Base-by-base conservation (phyloP, 495 filamentous ascomycete genomes). In the Diplogelasinospora grovesii region DNA sequence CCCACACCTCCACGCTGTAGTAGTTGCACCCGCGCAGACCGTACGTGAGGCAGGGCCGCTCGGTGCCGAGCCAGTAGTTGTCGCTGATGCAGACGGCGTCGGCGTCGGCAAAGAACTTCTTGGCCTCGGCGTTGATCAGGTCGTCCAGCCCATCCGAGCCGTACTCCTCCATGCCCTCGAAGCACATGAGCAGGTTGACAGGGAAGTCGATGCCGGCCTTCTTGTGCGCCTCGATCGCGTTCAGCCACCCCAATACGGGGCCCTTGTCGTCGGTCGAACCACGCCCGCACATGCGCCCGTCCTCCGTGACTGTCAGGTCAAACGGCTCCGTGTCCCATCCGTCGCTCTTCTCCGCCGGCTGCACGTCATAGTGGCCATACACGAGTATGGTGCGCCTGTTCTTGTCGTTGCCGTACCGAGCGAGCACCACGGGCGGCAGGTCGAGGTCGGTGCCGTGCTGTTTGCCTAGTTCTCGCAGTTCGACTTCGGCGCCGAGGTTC, bases 111-210 rank as follows among this genome's bases (percentile, higher is more conserved):
- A 99, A 99, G 72, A 77, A 97, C 39, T 81, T 79, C 68, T 89
- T 86, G 49, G 78, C 83, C 66, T 99, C 93, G 13, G 73, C 79
- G 46, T 83, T 71, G 62, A 99, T 95, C 46, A 96, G 83, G 29
- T 95, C 90, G 46, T 99, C 90, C 27, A 99, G 75, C 26, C 93
- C 93, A 54, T 97, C 93, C 1, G 87, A 95, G 27, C 93, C 93
- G 61, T 95, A 94, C 68, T 99, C 93, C 68, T 99, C 92, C 93
- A 99, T 99, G 28, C 93, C 93, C 67, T 99, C 93, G 55, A 99
- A 99, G 73, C 93, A 99, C 88, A 95, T 96, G 22, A 99, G 77
- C 41, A 99, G 74, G 71, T 99, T 99, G 50, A 99, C 90, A 5
- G 93, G 93, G 56, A 97, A 81, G 33, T 95, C 90, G 33, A 96